Percentiles rank a stretch among this genome's conserved stretches.
These are phyloP conservation scores for Delonix regia DNA, from an alignment of 306 rosid species.

Conservation along the genomic window DNA sequence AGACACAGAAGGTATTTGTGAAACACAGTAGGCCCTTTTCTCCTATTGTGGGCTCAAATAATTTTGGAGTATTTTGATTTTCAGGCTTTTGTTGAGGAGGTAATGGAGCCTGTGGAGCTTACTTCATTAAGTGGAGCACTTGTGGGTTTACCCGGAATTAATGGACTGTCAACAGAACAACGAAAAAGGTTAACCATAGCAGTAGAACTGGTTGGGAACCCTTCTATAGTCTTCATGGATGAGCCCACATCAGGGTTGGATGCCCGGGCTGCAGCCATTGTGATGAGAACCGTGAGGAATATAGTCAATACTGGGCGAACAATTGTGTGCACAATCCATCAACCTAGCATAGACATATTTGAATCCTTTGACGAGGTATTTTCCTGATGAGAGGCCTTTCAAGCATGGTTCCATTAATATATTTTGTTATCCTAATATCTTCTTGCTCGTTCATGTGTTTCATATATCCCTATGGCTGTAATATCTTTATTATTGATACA, in stretches of 20 bases:
- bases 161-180: constrained; percentile 96
- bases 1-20: constrained; percentile 77
- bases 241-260: constrained; percentile 99
- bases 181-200: constrained; percentile 93
- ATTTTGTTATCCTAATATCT: neutral
- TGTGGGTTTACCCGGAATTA: constrained; percentile 90
- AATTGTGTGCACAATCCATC: constrained; percentile 97
- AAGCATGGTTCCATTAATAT: constrained; percentile 2
- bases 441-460: neutral
- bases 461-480: neutral
- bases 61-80: constrained; percentile 32
- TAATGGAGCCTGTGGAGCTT: constrained; percentile 98
- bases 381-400: no score
- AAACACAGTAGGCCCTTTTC: constrained; percentile 17
- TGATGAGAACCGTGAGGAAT: constrained; percentile 98
- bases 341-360: constrained; percentile 97
- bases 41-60: constrained; percentile 12
- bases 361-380: constrained; percentile 98
- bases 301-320: constrained; percentile 97
- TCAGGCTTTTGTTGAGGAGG: constrained; percentile 97
- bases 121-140: constrained; percentile 78
- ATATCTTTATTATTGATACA: neutral
- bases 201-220: constrained; percentile 93
- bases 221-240: constrained; percentile 96
- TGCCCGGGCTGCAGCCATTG: constrained; percentile 98